A percentile compares a stretch with the other conserved stretches of the same genome.
These are phyloP conservation scores for Trichoderma virens DNA, from an alignment of 495 filamentous ascomycete genomes.

Conservation along the genomic window DNA sequence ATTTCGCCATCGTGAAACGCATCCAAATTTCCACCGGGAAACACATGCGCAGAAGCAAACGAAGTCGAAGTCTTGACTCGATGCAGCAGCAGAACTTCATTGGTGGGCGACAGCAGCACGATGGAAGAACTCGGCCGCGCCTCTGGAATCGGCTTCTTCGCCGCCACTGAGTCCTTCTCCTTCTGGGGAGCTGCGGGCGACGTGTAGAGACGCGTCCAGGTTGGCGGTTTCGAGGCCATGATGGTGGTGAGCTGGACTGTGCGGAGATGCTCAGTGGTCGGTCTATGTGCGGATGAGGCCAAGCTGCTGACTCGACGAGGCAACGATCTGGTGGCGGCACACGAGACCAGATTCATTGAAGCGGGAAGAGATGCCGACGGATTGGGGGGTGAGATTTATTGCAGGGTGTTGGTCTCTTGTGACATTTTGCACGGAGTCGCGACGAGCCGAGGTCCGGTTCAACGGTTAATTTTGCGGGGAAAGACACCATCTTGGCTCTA, in stretches of 20 bases:
- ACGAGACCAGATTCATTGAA: background rate
- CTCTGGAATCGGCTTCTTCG: conserved; percentile 6
- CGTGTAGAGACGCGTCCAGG: background rate
- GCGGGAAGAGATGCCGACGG: background rate
- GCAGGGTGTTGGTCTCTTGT: background rate
- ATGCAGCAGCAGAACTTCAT: conserved; percentile 82
- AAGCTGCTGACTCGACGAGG: background rate
- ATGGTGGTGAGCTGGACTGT: background rate
- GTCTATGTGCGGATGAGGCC: background rate
- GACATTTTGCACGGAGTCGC: background rate
- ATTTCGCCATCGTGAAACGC: conserved; percentile 58
- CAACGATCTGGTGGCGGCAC: background rate
- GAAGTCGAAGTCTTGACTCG: conserved; percentile 72
- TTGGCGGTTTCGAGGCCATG: background rate
- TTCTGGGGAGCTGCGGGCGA: background rate
- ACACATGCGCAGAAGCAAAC: conserved; percentile 90
- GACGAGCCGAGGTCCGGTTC: background rate
- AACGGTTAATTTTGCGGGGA: background rate
- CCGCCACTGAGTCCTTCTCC: background rate
- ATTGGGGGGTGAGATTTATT: background rate
- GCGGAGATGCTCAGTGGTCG: background rate
- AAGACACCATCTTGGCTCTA: no score
- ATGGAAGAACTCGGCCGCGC: conserved; percentile 47
- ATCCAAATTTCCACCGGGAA: conserved; percentile 86
- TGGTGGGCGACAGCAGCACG: conserved; percentile 74